Base-by-base conservation (phyloP, 2,329 filamentous ascomycete genomes). In the Aureobasidium sp. region DNA sequence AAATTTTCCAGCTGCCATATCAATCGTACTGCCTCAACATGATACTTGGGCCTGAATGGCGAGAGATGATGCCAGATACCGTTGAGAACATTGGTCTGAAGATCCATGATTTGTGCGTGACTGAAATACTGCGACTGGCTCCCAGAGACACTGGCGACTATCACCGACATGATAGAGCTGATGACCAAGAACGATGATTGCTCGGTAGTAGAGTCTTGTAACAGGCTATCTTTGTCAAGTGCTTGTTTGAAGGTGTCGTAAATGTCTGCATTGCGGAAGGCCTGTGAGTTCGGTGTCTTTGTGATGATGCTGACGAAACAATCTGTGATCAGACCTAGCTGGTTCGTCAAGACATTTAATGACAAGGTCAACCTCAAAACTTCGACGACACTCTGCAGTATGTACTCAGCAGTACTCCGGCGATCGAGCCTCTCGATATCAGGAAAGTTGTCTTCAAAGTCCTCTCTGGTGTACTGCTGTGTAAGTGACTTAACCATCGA, bases 1-100 rank as follows among this genome's bases (percentile, higher is more conserved):
- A 96, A 81, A 0, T 86, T 83, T 67, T 97, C 91, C 57, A 99
- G 77, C 66, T 91, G 86, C 90, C 94, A 96, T 42, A 99, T 77
- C 67, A 86, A 88, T 62, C 89, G 86, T 9, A 95, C 90, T 21
- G 91, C 87, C 76, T 99, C 95, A 36, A 99, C 92, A 70, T 97
- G 94, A 67, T 93, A 95, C 70, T 96, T 96, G 0, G 92, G 91
- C 65, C 87, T 86, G 13, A 86, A 81, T n/a, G 90, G 87, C 0
- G 91, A 89, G 42, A 99, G 76, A 69, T 90, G 91, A 5, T 78
- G 74, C 94, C 94, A 99, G 0, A 93, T 81, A 61, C 87, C 83
- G 1, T 79, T 79, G 16, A 94, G 86, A 27, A 97, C 76, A 32
- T 83, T 80, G 25, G 84, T 80, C 5, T 93, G 83, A 9, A 96